Conservation (phyloP, 306 rosid species). For the Trichosanthes truncata region DNA sequence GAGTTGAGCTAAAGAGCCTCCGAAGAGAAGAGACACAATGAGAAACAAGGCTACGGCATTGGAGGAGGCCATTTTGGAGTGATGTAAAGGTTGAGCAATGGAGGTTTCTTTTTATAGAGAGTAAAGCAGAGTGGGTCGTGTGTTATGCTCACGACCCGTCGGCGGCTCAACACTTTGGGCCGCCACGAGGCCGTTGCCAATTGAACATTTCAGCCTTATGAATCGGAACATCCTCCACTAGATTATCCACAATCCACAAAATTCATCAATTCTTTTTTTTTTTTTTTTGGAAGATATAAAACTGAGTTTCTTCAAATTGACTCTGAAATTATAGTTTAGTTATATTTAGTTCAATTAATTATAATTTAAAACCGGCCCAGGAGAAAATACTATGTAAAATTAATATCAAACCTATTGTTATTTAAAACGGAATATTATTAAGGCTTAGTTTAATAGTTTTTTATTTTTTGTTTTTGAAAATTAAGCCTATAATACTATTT, state of each 20-base stretch:
- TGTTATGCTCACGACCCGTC: not conserved
- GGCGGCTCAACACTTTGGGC: not conserved
- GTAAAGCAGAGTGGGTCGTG: not conserved
- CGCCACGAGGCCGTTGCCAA: not conserved
- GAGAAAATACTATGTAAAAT: too few species aligned
- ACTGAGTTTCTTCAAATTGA: too few species aligned
- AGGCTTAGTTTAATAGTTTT: too few species aligned
- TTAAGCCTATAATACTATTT: too few species aligned
- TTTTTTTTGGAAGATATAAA: too few species aligned
- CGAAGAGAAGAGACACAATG: not conserved
- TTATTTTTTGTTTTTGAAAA: too few species aligned
- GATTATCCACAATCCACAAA: not conserved
- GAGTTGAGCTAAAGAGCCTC: not conserved
- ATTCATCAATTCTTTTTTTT: too few species aligned
- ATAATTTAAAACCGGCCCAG: too few species aligned
- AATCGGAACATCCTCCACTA: not conserved
- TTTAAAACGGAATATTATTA: too few species aligned
- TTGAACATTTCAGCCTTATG: not conserved
- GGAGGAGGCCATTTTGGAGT: not conserved
- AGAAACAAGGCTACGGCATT: not conserved
- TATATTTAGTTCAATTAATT: too few species aligned
- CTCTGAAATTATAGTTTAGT: too few species aligned
- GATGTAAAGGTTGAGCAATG: not conserved
- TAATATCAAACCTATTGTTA: too few species aligned
- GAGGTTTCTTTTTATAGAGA: not conserved